A percentile compares a stretch with the other conserved stretches of the same genome.
Evolutionary conservation across 106 monocot species (phyloP).

Genomic region (Alisma plantagoaquatica): DNA sequence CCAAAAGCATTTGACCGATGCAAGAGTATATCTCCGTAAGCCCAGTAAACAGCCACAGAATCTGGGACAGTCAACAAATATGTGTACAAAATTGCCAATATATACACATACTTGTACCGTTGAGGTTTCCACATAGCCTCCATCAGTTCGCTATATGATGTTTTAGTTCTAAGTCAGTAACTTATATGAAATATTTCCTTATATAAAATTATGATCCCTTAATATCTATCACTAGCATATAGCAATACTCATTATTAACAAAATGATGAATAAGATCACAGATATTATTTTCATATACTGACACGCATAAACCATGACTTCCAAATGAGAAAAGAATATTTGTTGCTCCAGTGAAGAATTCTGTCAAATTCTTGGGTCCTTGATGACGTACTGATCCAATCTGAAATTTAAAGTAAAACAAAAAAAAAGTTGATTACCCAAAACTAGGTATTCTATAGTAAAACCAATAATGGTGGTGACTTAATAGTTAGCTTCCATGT

Average conservation of each 20-base stretch:
- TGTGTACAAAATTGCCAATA: neutral
- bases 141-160: neutral
- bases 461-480: neutral
- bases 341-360: constrained; percentile 15
- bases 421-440: neutral
- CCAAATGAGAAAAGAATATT: constrained; percentile 17
- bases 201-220: too few species aligned
- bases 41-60: too few species aligned
- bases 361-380: constrained; percentile 4
- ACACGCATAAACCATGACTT: constrained; percentile 15
- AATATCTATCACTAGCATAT: too few species aligned
- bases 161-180: neutral
- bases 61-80: neutral
- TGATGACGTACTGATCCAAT: constrained; percentile 1
- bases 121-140: neutral
- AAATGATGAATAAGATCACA: too few species aligned
- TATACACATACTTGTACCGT: neutral
- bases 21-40: too few species aligned
- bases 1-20: constrained; percentile 4
- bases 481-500: neutral
- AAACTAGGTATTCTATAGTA: neutral
- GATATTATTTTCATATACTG: neutral
- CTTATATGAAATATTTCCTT: too few species aligned
- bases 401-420: neutral
- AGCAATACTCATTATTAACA: too few species aligned